A percentile compares a stretch with the other conserved stretches of the same genome.
Conservation (phyloP, 139 green algal genomes). For the Zygnema circumcarinatum region DNA sequence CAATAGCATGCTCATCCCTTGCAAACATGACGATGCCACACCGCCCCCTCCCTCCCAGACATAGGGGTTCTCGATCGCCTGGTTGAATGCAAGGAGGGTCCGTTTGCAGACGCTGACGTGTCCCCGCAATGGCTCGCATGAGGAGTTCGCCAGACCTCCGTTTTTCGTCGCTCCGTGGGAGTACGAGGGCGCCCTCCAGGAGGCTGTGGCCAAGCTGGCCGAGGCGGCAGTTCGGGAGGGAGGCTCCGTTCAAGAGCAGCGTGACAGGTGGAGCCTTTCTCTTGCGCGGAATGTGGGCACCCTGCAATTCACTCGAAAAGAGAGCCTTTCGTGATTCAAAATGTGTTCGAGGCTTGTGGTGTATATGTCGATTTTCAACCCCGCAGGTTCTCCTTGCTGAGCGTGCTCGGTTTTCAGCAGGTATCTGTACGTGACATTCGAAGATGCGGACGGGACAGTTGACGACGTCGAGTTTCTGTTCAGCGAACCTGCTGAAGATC, state of each 20-base stretch:
- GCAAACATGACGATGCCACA: no score
- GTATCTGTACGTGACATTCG: slow-evolving; percentile 44
- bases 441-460: neutral
- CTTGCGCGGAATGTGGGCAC: neutral
- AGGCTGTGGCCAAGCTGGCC: neutral
- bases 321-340: neutral
- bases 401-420: neutral
- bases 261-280: slow-evolving; percentile 19
- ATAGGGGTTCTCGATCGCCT: no score
- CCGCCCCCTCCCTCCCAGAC: no score
- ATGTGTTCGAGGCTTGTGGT: neutral
- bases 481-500: slow-evolving; percentile 16
- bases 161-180: slow-evolving; percentile 33
- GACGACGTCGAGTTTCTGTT: slow-evolving; percentile 48
- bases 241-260: neutral
- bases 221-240: neutral
- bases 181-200: slow-evolving; percentile 11
- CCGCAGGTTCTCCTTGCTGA: neutral
- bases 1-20: no score
- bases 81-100: neutral
- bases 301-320: neutral
- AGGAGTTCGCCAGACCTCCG: neutral
- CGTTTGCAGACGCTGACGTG: slow-evolving; percentile 6
- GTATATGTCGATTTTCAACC: slow-evolving; percentile 17
- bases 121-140: neutral